Evolutionary conservation across 2,329 filamentous ascomycete genomes (phyloP), one percentile per base, ranked within the genome.

Genomic region (Diaporthe citriasiana): DNA sequence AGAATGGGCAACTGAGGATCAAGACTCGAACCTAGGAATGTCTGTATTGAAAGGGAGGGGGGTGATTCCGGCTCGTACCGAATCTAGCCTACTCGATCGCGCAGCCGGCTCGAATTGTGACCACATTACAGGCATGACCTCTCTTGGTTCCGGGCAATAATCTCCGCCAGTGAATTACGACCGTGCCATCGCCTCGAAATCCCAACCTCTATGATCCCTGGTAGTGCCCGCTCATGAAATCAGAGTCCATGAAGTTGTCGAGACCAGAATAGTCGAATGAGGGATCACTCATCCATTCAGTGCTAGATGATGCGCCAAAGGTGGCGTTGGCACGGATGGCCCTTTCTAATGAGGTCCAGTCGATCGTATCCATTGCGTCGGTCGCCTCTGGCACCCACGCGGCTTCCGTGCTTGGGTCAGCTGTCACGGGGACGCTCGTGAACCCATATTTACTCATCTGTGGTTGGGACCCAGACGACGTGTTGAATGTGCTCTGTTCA

Each of bases 361-460:
- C 60, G 30, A 47, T 75, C n/a, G 35, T 17, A 25, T 71, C 72
- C 33, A 75, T 69, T 15, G 56, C 68, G 27, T 45, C 68, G 33
- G 51, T 59, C 50, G 50, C 59, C 25, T 68, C 57, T 35, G 72
- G 74, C n/a, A 75, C 47, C 74, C 71, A 75, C 33, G 71, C 33
- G n/a, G 72, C 40, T 53, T 72, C 73, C 56, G 33, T 42, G n/a
- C 47, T 42, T 27, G 38, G 33, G 17, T 60, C 42, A 15, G 55
- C 30, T 56, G 53, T 3, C 17, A 27, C 47, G 30, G 53, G 19
- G 22, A 22, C 9, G n/a, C 25, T 38, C 17, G 45, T 69, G 42
- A 69, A 63, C 10, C 60, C 73, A 47, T 72, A 40, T 53, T 25
- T n/a, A 2, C 33, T 55, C 8, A 63, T 10, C 33, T 47, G 69